Percentiles rank a stretch among this genome's conserved stretches.
Evolutionary conservation across 805 yeast genomes (phyloP).

Genomic region (Diddensiella caesifluorescens): DNA sequence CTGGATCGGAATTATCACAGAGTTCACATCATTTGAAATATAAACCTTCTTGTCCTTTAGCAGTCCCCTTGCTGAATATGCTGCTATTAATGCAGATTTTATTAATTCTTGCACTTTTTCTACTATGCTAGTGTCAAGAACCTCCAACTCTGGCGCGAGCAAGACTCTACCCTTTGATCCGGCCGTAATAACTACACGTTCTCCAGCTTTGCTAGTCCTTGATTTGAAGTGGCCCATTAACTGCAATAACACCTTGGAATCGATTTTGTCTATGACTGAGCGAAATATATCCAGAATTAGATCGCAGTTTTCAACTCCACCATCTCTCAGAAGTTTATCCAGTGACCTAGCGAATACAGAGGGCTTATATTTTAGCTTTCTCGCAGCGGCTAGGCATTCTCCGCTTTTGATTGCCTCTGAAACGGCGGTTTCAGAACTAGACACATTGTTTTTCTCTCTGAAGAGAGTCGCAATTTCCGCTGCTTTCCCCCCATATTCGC

Average conservation of each 20-base stretch:
- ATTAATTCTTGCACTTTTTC: neutral
- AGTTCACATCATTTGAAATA: neutral
- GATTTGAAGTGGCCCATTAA: constrained; percentile 11
- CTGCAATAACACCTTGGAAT: constrained; percentile 8
- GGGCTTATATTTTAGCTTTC: constrained; percentile 1
- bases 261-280: constrained; percentile 1
- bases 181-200: constrained; percentile 2
- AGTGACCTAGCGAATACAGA: constrained; percentile 5
- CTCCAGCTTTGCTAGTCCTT: neutral
- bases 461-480: constrained; percentile 7
- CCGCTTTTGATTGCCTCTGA: constrained; percentile 2
- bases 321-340: constrained; percentile 7
- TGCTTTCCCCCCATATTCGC: constrained; percentile 9
- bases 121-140: neutral
- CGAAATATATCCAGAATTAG: neutral
- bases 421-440: neutral
- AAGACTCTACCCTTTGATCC: constrained; percentile 1
- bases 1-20: neutral
- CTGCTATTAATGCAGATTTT: neutral
- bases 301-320: neutral
- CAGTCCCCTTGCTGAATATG: neutral
- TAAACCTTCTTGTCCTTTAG: constrained; percentile 2
- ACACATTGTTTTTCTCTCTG: constrained; percentile 2
- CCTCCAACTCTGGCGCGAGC: constrained; percentile 1
- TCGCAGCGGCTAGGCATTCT: neutral